A percentile compares a stretch with the other conserved stretches of the same genome.
Evolutionary conservation across 2,329 filamentous ascomycete genomes (phyloP).

Genomic region (Calonectria pauciramosa): DNA sequence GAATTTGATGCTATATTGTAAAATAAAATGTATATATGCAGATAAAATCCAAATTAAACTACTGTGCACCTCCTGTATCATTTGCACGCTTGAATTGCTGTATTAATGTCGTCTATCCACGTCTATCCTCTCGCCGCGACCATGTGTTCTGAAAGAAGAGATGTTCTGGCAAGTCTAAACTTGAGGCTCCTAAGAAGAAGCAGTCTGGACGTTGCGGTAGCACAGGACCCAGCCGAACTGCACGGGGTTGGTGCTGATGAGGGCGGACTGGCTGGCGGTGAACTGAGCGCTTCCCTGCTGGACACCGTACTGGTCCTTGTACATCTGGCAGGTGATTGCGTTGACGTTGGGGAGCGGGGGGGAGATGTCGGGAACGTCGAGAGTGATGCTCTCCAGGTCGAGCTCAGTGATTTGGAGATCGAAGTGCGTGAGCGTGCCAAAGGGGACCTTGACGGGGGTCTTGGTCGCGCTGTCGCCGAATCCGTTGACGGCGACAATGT

Average conservation of each 20-base stretch:
- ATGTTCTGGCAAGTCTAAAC: background rate
- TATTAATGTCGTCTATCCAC: background rate
- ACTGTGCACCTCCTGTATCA: background rate
- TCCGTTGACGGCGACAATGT: constrained; percentile 19
- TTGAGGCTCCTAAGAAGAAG: background rate
- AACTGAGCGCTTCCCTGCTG: constrained; percentile 34
- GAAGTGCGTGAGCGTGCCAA: constrained; percentile 22
- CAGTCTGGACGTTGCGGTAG: constrained; percentile 20
- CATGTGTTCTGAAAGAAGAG: background rate
- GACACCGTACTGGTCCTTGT: constrained; percentile 35
- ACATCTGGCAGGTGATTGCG: constrained; percentile 36
- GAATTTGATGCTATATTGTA: background rate
- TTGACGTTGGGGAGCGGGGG: constrained; percentile 6
- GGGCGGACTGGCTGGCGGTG: constrained; percentile 11
- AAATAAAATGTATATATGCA: background rate
- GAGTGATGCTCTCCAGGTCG: constrained; percentile 24
- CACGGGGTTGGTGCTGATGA: constrained; percentile 33
- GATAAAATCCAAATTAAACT: background rate
- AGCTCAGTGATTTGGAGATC: constrained; percentile 22
- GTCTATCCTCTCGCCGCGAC: background rate
- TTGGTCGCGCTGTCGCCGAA: background rate
- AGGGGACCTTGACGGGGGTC: constrained; percentile 12
- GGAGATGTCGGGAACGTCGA: constrained; percentile 9
- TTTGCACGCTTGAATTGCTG: background rate
- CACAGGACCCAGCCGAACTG: constrained; percentile 38